phyloP scores from a whole-genome alignment of 2,329 filamentous ascomycete species.

The Tolypocladium capitatum region DNA sequence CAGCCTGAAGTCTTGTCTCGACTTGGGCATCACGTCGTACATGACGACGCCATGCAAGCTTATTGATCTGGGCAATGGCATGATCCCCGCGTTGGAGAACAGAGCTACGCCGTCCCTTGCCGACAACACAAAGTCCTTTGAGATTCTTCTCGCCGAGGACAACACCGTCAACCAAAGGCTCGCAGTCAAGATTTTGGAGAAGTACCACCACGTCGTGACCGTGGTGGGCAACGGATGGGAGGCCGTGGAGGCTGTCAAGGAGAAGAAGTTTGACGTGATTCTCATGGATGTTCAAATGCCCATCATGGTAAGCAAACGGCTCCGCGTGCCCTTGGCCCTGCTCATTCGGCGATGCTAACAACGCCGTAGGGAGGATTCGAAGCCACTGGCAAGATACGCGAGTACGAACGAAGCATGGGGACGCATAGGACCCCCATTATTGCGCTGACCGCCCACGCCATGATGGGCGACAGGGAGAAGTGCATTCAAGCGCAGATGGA shows the following conservation, averaged over 20 bases:
- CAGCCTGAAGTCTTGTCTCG: constrained; percentile 82
- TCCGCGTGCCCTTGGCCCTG: background rate
- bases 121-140: constrained; percentile 89
- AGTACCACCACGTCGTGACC: constrained; percentile 84
- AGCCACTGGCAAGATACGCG: constrained; percentile 88
- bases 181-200: constrained; percentile 92
- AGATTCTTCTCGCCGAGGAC: constrained; percentile 90
- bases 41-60: constrained; percentile 95
- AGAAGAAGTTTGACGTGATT: constrained; percentile 88
- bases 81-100: constrained; percentile 90
- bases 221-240: constrained; percentile 93
- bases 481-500: constrained; percentile 99
- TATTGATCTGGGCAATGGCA: constrained; percentile 89
- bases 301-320: constrained; percentile 60
- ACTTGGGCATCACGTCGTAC: constrained; percentile 95
- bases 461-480: constrained; percentile 96
- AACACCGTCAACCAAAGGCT: constrained; percentile 95
- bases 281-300: constrained; percentile 99
- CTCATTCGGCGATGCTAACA: constrained; percentile 19
- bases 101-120: constrained; percentile 81
- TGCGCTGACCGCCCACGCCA: constrained; percentile 90
- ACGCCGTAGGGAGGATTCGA: constrained; percentile 74
- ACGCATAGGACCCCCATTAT: constrained; percentile 86
- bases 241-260: constrained; percentile 82
- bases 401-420: constrained; percentile 75